Conservation (phyloP, 1,284 basidiomycete species). For the Meripilus lineatus region DNA sequence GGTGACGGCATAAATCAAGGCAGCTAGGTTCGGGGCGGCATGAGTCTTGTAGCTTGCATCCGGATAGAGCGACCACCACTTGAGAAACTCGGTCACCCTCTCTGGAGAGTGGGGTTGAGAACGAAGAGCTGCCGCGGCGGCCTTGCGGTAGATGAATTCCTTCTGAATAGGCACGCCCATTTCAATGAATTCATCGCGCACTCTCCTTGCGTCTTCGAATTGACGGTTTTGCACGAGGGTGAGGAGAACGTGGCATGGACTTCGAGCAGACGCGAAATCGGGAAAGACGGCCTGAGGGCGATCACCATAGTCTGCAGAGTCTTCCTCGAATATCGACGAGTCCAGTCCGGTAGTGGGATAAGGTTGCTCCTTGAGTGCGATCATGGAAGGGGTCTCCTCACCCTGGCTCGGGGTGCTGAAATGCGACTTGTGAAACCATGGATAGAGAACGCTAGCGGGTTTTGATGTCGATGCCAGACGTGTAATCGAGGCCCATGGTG, state of each 20-base stretch:
- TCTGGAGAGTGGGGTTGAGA: conserved; percentile 11
- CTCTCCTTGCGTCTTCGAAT: conserved; percentile 20
- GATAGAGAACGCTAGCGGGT: conserved; percentile 8
- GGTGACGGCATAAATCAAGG: conserved; percentile 4
- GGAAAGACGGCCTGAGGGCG: not conserved
- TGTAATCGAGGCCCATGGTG: conserved; percentile 18
- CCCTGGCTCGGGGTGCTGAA: conserved; percentile 13
- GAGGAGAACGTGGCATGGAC: conserved; percentile 17
- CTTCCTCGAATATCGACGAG: conserved; percentile 27
- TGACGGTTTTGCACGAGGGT: conserved; percentile 16
- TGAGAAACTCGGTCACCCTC: conserved; percentile 23
- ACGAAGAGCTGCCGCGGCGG: conserved; percentile 23
- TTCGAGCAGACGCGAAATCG: not conserved
- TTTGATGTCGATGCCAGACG: conserved; percentile 12
- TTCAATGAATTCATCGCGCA: conserved; percentile 28
- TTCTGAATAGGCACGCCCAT: conserved; percentile 28
- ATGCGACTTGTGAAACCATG: not conserved
- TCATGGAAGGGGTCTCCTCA: conserved; percentile 27
- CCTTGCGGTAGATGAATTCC: conserved; percentile 26
- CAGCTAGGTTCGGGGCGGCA: not conserved
- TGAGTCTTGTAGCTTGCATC: conserved; percentile 8
- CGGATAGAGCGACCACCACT: conserved; percentile 39
- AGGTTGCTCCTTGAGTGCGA: conserved; percentile 22
- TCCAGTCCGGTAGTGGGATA: conserved; percentile 24
- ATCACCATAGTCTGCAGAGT: conserved; percentile 20